Conservation (phyloP, 129 eudicot genomes). For the Glebionis coronaria region DNA sequence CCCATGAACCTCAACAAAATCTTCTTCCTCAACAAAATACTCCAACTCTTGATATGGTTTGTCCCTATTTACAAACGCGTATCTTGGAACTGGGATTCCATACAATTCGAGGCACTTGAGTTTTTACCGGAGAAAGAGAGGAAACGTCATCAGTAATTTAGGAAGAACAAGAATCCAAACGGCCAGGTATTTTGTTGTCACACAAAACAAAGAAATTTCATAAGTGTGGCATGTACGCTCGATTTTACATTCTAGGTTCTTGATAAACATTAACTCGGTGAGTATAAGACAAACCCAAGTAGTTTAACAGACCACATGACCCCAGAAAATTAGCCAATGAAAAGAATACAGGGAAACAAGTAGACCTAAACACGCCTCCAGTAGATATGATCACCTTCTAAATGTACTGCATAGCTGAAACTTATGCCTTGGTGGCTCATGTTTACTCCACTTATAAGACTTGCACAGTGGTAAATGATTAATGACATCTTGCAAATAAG, state of each 20-base stretch:
- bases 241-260: neutral
- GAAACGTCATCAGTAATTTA: conserved; percentile 5
- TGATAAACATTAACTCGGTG: neutral
- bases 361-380: neutral
- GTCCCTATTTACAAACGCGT: conserved; percentile 86
- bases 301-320: neutral
- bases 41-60: conserved; percentile 79
- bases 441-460: neutral
- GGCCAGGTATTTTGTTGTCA: neutral
- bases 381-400: conserved; percentile 1
- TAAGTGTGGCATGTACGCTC: neutral
- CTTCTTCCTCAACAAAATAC: conserved; percentile 93
- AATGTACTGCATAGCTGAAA: neutral
- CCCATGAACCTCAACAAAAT: conserved; percentile 92
- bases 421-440: neutral
- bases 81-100: conserved; percentile 96
- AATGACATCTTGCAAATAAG: neutral
- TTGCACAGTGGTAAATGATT: neutral
- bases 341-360: neutral
- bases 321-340: conserved; percentile 1
- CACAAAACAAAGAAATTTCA: conserved; percentile 4
- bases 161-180: neutral
- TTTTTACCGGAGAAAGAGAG: conserved; percentile 19
- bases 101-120: conserved; percentile 75
- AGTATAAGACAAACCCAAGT: conserved; percentile 4